A percentile compares a stretch with the other conserved stretches of the same genome.
These are phyloP conservation scores for Penicillium malachiteum DNA, from an alignment of 495 filamentous ascomycete genomes.

Conservation along the genomic window DNA sequence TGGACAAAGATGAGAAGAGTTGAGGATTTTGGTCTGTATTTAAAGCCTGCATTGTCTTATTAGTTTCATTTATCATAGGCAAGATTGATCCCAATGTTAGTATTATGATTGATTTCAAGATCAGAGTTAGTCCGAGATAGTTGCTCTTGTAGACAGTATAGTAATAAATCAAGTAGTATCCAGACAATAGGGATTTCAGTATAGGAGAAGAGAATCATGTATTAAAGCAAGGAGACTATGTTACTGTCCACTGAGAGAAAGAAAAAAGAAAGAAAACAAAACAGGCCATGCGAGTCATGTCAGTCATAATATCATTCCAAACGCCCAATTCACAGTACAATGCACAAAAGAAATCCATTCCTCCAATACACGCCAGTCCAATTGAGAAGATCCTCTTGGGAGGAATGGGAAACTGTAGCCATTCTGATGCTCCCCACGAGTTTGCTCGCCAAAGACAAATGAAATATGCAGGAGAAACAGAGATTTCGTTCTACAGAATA, in stretches of 20 bases:
- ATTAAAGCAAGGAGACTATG: constrained; percentile 11
- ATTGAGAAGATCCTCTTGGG: too few relatives aligned
- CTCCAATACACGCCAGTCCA: too few relatives aligned
- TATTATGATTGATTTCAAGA: too few relatives aligned
- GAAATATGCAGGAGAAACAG: background rate
- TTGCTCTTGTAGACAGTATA: too few relatives aligned
- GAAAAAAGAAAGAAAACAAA: background rate
- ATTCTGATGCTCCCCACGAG: background rate
- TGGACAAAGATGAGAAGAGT: too few relatives aligned
- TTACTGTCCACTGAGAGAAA: background rate
- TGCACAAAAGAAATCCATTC: background rate
- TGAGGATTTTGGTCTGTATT: too few relatives aligned
- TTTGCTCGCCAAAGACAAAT: background rate
- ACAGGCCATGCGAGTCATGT: constrained; percentile 8
- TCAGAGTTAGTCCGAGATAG: too few relatives aligned
- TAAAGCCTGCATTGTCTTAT: too few relatives aligned
- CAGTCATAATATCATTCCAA: constrained; percentile 20
- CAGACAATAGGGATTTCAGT: background rate
- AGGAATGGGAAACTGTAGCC: background rate
- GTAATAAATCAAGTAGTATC: too few relatives aligned
- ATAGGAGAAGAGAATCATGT: background rate
- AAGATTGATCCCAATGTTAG: too few relatives aligned
- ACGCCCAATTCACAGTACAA: background rate
- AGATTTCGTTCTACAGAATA: background rate
- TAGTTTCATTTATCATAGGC: too few relatives aligned